Percentiles rank a stretch among this genome's conserved stretches.
These are phyloP conservation scores for Talaromyces sp. DNA, from an alignment of 2,329 filamentous ascomycete genomes.

Conservation along the genomic window DNA sequence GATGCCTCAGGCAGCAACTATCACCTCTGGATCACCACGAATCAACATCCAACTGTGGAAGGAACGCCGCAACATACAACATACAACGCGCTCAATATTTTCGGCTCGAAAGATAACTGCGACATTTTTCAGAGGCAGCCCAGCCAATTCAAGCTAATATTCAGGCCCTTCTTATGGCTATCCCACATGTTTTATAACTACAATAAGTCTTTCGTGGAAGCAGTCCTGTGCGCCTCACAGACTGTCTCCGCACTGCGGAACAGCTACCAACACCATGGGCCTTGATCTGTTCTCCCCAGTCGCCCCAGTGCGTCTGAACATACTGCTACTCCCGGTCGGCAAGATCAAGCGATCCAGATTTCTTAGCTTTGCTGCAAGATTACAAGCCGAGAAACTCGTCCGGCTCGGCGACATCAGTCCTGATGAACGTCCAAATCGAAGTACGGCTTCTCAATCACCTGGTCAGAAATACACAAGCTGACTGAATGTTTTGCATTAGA, in stretches of 20 bases:
- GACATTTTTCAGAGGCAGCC: background rate
- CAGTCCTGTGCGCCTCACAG: slow-evolving; percentile 32
- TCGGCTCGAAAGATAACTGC: background rate
- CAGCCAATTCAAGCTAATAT: background rate
- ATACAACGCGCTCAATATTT: background rate
- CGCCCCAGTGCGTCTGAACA: slow-evolving; percentile 86
- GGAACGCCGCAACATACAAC: background rate
- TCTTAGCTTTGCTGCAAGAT: slow-evolving; percentile 69
- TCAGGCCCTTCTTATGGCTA: slow-evolving; percentile 1
- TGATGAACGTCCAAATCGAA: slow-evolving; percentile 79
- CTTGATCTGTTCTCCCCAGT: slow-evolving; percentile 86
- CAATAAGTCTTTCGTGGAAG: slow-evolving; percentile 27
- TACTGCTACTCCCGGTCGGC: slow-evolving; percentile 80
- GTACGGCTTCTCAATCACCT: slow-evolving; percentile 50
- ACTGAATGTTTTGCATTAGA: slow-evolving; percentile 50
- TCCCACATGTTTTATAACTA: slow-evolving; percentile 25
- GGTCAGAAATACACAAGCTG: slow-evolving; percentile 7
- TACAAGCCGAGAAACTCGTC: slow-evolving; percentile 76
- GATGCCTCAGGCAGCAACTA: slow-evolving; percentile 12
- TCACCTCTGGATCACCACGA: background rate
- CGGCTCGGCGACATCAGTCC: slow-evolving; percentile 81
- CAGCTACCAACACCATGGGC: slow-evolving; percentile 68
- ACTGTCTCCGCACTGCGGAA: slow-evolving; percentile 30
- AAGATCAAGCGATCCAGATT: slow-evolving; percentile 81
- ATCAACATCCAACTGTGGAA: background rate